phyloP scores from a whole-genome alignment of 2,329 filamentous ascomycete genomes.

The Fusarium nematophilum region DNA sequence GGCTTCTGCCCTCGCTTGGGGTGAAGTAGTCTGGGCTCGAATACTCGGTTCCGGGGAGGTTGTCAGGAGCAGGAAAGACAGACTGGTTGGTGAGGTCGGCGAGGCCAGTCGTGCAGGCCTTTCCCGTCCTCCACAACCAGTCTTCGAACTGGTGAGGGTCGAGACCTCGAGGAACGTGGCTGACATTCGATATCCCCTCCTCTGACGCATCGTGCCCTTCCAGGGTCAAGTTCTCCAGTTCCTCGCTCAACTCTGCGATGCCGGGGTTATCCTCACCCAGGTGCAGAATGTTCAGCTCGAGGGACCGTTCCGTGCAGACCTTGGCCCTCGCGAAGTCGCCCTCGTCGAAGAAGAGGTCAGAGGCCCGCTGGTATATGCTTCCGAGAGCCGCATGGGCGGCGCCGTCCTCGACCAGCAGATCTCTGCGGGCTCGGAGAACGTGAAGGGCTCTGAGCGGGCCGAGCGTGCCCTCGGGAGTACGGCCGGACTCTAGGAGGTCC shows the following conservation, averaged over 20 bases:
- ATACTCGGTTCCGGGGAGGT: not conserved
- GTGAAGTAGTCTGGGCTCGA: not conserved
- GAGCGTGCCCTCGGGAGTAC: not conserved
- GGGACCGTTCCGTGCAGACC: not conserved
- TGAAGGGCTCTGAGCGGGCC: not conserved
- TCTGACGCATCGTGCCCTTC: not conserved
- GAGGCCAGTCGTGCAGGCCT: not conserved
- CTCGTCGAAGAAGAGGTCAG: constrained; percentile 30
- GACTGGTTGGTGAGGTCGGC: not conserved
- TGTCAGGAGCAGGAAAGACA: not conserved
- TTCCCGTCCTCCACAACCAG: not conserved
- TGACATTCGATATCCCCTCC: too few relatives aligned
- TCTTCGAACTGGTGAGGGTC: not conserved
- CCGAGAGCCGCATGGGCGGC: too few relatives aligned
- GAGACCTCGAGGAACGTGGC: too few relatives aligned
- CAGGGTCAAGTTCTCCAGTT: not conserved
- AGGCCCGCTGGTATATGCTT: constrained; percentile 44
- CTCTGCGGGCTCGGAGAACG: not conserved
- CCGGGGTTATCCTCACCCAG: not conserved
- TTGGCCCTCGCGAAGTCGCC: not conserved
- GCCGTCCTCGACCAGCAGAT: not conserved
- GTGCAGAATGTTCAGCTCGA: not conserved
- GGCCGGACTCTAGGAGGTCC: not conserved
- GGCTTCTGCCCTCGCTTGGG: too few relatives aligned
- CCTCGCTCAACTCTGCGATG: not conserved